Conservation (phyloP, 2,329 filamentous ascomycete species). For the Elsinoe perseae region DNA sequence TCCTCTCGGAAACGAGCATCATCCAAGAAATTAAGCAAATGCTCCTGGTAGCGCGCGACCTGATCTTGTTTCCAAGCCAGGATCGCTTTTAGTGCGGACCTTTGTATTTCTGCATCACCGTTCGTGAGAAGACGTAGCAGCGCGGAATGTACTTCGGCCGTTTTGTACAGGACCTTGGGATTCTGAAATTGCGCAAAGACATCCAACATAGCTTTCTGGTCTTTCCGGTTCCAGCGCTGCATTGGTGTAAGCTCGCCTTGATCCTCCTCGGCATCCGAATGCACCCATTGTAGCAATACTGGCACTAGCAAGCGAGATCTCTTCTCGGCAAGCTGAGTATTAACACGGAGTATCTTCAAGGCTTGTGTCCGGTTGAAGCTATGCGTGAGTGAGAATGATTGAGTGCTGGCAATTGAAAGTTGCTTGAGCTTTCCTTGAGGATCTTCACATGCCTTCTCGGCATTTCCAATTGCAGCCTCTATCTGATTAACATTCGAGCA, state of each 20-base stretch:
- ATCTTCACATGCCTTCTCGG: slow-evolving; percentile 24
- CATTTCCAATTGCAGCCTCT: slow-evolving; percentile 13
- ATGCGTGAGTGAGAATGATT: slow-evolving; percentile 43
- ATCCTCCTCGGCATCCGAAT: slow-evolving; percentile 35
- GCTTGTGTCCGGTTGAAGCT: slow-evolving; percentile 61
- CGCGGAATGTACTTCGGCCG: slow-evolving; percentile 65
- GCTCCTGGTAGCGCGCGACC: slow-evolving; percentile 72
- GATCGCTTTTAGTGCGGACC: slow-evolving; percentile 72
- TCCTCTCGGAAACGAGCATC: slow-evolving; percentile 90
- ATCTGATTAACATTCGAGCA: slow-evolving; percentile 67
- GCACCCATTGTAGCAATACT: slow-evolving; percentile 75
- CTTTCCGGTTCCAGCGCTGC: slow-evolving; percentile 59
- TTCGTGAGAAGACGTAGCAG: slow-evolving; percentile 72
- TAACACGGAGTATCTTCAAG: slow-evolving; percentile 64
- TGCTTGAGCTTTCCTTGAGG: slow-evolving; percentile 53
- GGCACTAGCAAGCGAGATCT: slow-evolving; percentile 78
- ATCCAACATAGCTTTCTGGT: slow-evolving; percentile 74
- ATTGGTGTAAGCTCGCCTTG: slow-evolving; percentile 17
- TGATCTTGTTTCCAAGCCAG: slow-evolving; percentile 80
- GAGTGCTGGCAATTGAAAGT: slow-evolving; percentile 59
- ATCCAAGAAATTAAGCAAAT: slow-evolving; percentile 77
- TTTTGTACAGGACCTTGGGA: slow-evolving; percentile 72
- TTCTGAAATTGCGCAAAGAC: slow-evolving; percentile 83
- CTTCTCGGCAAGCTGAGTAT: slow-evolving; percentile 75
- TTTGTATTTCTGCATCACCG: slow-evolving; percentile 85